These are phyloP conservation scores for Pichia sp. DNA, from an alignment of 1,139 yeast genomes.

Conservation along the genomic window DNA sequence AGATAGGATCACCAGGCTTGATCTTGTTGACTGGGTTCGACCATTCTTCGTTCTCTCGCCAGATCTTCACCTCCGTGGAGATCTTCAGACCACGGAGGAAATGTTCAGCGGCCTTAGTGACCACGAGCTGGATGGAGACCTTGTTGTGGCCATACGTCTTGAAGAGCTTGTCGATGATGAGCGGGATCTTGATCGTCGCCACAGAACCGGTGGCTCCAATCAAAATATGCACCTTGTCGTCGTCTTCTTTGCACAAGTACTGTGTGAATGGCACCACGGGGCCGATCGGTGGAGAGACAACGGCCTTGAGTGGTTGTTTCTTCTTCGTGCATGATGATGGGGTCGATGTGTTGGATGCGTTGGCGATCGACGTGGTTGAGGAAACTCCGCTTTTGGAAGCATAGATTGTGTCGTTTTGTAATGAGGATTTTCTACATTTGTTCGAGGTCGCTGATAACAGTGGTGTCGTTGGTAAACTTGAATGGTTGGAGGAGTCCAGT, in stretches of 20 bases:
- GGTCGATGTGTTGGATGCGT: not conserved
- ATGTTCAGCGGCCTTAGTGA: conserved; percentile 81
- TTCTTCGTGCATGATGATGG: conserved; percentile 12
- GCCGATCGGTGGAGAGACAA: conserved; percentile 53
- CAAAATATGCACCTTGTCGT: conserved; percentile 79
- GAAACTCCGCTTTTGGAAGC: conserved; percentile 13
- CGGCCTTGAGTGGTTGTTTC: conserved; percentile 35
- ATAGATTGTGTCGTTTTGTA: not conserved
- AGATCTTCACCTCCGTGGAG: conserved; percentile 79
- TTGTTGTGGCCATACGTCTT: conserved; percentile 70
- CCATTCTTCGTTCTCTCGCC: conserved; percentile 98
- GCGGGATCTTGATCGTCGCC: conserved; percentile 90
- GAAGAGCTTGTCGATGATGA: conserved; percentile 78
- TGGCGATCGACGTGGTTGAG: conserved; percentile 10
- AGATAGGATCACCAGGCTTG: conserved; percentile 54
- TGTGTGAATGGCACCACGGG: conserved; percentile 76
- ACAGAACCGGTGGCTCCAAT: conserved; percentile 96
- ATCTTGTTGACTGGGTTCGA: conserved; percentile 45
- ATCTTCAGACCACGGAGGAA: conserved; percentile 77
- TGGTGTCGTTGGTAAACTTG: not conserved
- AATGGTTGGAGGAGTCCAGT: not conserved
- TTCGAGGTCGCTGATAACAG: conserved; percentile 1
- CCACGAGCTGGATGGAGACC: conserved; percentile 80
- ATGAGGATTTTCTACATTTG: conserved; percentile 9
- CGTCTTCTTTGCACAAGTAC: conserved; percentile 68